These are phyloP conservation scores for Pseudogymnoascus sp. DNA, from an alignment of 2,329 filamentous ascomycete genomes.

Conservation along the genomic window DNA sequence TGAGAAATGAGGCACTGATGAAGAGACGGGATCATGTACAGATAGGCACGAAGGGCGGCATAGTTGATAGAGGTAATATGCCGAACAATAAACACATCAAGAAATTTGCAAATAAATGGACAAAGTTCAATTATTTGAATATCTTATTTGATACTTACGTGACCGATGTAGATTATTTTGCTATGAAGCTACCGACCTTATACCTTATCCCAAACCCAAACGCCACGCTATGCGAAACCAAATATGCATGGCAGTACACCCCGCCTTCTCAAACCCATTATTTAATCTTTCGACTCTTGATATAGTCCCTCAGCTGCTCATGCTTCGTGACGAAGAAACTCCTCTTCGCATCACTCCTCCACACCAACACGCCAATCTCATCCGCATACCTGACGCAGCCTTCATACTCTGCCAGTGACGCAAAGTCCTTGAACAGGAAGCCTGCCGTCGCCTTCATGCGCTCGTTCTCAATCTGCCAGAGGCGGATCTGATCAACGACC, in stretches of 20 bases:
- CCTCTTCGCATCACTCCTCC: conserved; percentile 71
- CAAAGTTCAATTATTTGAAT: not conserved
- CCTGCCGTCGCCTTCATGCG: conserved; percentile 79
- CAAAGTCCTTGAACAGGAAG: conserved; percentile 87
- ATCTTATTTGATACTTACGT: not conserved
- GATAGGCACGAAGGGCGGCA: not conserved
- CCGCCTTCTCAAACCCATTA: conserved; percentile 14
- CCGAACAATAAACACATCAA: not conserved
- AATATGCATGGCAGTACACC: not conserved
- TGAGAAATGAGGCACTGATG: not conserved
- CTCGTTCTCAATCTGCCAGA: conserved; percentile 97
- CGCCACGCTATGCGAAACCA: conserved; percentile 10
- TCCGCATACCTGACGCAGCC: conserved; percentile 73
- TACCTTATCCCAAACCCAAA: conserved; percentile 4
- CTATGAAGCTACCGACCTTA: not conserved
- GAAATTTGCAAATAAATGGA: not conserved
- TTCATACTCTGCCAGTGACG: conserved; percentile 61
- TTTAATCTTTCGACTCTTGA: conserved; percentile 57
- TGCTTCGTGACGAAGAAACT: conserved; percentile 90
- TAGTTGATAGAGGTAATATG: not conserved
- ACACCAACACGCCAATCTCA: conserved; percentile 82
- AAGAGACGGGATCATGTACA: not conserved
- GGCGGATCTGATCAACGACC: conserved; percentile 91
- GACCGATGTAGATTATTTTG: not conserved
- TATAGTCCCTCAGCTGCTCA: conserved; percentile 79